Evolutionary conservation across 164 flowering plant species (phyloP).

Genomic region (Saururus chinensis): DNA sequence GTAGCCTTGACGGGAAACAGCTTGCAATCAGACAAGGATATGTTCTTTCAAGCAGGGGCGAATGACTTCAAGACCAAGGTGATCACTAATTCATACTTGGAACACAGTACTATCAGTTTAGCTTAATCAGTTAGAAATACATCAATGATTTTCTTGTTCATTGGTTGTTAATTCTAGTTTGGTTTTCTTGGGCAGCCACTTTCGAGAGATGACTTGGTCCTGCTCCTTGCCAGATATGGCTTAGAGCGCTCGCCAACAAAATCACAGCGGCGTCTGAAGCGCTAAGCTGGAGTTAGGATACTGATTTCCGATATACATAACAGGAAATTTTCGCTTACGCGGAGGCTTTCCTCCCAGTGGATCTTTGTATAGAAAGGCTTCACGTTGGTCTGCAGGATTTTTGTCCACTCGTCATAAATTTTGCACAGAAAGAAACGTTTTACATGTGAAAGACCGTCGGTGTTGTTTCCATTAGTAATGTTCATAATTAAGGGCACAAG

Average conservation of each 20-base stretch:
- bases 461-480: too few relatives aligned
- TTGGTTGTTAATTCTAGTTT: background rate
- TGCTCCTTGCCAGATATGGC: slow-evolving; percentile 8
- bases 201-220: slow-evolving; percentile 5
- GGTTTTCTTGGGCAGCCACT: slow-evolving; percentile 5
- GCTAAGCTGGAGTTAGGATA: background rate
- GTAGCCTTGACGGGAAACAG: slow-evolving; percentile 12
- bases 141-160: too few relatives aligned
- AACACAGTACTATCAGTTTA: too few relatives aligned
- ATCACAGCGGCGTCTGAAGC: background rate
- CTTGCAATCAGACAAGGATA: slow-evolving; percentile 12
- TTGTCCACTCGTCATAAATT: too few relatives aligned
- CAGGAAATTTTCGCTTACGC: background rate
- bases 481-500: too few relatives aligned
- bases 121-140: too few relatives aligned
- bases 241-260: background rate
- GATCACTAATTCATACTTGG: background rate
- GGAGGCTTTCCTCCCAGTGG: background rate
- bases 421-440: too few relatives aligned
- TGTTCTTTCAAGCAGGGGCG: slow-evolving; percentile 12
- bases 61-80: slow-evolving; percentile 12
- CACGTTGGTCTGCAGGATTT: too few relatives aligned
- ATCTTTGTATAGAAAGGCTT: background rate
- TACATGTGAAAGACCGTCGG: too few relatives aligned
- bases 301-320: background rate